Percentiles rank a stretch among this genome's conserved stretches.
Conservation (phyloP, 257 asterid genomes). For the Marsdenia floribunda region DNA sequence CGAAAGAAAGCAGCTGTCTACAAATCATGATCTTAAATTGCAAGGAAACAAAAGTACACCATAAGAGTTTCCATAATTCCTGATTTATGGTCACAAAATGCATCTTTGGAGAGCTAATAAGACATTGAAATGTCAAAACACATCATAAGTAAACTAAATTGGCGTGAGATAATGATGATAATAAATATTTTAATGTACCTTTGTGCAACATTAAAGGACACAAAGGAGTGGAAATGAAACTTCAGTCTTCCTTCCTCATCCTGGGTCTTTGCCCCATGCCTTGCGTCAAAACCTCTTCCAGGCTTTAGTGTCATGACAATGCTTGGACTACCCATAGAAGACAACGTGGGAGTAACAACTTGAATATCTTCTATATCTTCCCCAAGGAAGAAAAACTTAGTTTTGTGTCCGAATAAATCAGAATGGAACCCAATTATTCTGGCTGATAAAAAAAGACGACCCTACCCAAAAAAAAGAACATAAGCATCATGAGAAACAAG, state of each 20-base stretch:
- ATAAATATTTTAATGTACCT: conserved; percentile 36
- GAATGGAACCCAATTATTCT: conserved; percentile 98
- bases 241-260: conserved; percentile 87
- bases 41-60: not conserved
- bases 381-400: conserved; percentile 93
- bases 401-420: conserved; percentile 92
- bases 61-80: not conserved
- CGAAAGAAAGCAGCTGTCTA: not conserved
- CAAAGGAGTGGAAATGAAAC: conserved; percentile 92
- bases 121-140: conserved; percentile 3
- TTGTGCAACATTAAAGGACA: conserved; percentile 80
- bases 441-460: conserved; percentile 93
- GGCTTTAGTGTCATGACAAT: conserved; percentile 70
- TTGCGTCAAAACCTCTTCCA: conserved; percentile 85
- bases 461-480: conserved; percentile 45
- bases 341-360: conserved; percentile 81
- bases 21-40: not conserved
- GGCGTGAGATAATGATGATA: not conserved
- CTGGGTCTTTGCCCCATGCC: conserved; percentile 90
- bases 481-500: conserved; percentile 14
- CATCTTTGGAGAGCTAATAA: not conserved
- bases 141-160: not conserved
- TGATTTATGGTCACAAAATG: not conserved
- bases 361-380: conserved; percentile 95
- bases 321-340: conserved; percentile 97